These are phyloP conservation scores for Rhodamnia rubescens DNA, from an alignment of 345 rosid genomes.

Conservation along the genomic window DNA sequence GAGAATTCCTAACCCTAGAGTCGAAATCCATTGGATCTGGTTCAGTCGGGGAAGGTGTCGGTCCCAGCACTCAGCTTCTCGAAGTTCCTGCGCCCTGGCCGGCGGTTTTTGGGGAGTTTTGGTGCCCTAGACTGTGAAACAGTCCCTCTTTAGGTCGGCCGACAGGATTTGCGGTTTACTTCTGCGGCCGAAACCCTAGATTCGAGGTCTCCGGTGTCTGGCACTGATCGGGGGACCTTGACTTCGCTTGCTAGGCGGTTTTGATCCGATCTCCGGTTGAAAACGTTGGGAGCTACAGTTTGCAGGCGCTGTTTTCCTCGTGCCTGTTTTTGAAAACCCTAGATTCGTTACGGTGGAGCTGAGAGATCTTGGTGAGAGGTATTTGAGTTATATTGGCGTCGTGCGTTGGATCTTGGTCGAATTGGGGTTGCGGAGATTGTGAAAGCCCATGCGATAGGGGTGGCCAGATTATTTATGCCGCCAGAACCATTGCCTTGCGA, in stretches of 20 bases:
- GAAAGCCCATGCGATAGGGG: constrained; percentile 34
- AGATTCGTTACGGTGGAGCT: not conserved
- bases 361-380: not conserved
- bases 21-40: not conserved
- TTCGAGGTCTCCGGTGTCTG: not conserved
- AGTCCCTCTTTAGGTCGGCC: not conserved
- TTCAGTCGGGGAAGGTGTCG: not conserved
- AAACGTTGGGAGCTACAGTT: not conserved
- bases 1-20: not conserved
- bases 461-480: constrained; percentile 63
- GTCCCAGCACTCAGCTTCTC: not conserved
- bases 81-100: not conserved
- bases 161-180: not conserved
- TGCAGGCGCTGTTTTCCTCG: not conserved
- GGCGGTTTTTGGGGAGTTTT: not conserved
- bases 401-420: not conserved
- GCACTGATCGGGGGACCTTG: not conserved
- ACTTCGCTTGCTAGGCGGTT: not conserved
- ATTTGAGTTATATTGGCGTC: not conserved
- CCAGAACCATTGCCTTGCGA: constrained; percentile 85
- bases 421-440: constrained; percentile 7
- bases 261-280: not conserved
- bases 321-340: not conserved
- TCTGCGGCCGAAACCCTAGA: not conserved
- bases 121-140: not conserved